These are phyloP conservation scores for Leccinum variicolor DNA, from an alignment of 768 basidiomycete genomes.

Conservation along the genomic window DNA sequence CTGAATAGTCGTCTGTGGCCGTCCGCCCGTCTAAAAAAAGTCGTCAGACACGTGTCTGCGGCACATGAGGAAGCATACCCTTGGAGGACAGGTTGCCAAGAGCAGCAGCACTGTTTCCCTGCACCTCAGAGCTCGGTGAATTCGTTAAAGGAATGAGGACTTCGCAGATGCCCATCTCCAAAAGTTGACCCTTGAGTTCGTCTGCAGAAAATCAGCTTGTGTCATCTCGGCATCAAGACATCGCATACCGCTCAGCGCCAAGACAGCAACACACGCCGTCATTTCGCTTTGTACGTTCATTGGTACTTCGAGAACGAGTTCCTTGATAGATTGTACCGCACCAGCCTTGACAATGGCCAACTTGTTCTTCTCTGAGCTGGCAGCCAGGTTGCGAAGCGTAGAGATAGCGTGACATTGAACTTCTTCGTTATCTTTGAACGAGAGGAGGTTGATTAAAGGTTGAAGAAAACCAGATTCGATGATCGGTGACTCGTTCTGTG, in stretches of 20 bases:
- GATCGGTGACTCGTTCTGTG: conserved; percentile 97
- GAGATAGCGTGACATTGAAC: conserved; percentile 99
- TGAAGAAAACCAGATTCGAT: conserved; percentile 98
- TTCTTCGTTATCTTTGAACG: conserved; percentile 99
- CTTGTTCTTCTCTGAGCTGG: conserved; percentile 98
- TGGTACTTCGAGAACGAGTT: conserved; percentile 91
- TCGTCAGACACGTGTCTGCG: not conserved
- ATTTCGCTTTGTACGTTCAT: conserved; percentile 98
- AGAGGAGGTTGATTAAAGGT: conserved; percentile 91
- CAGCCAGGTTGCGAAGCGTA: conserved; percentile 93
- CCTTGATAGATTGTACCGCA: conserved; percentile 94
- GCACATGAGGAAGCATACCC: conserved; percentile 43
- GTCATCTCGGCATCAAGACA: not conserved
- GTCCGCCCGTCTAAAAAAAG: conserved; percentile 60
- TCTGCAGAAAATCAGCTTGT: conserved; percentile 47
- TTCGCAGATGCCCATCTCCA: conserved; percentile 98
- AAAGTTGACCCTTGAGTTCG: conserved; percentile 91
- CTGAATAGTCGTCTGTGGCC: conserved; percentile 85
- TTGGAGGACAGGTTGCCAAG: conserved; percentile 97
- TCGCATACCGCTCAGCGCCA: conserved; percentile 85
- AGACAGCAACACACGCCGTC: conserved; percentile 97
- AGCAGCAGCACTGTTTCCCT: conserved; percentile 97
- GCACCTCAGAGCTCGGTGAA: conserved; percentile 95
- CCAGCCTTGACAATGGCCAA: conserved; percentile 97
- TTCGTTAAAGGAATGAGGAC: conserved; percentile 96